A percentile compares a stretch with the other conserved stretches of the same genome.
These are phyloP conservation scores for Colletotrichum orbiculare DNA, from an alignment of 2,329 filamentous ascomycete species.

Conservation along the genomic window DNA sequence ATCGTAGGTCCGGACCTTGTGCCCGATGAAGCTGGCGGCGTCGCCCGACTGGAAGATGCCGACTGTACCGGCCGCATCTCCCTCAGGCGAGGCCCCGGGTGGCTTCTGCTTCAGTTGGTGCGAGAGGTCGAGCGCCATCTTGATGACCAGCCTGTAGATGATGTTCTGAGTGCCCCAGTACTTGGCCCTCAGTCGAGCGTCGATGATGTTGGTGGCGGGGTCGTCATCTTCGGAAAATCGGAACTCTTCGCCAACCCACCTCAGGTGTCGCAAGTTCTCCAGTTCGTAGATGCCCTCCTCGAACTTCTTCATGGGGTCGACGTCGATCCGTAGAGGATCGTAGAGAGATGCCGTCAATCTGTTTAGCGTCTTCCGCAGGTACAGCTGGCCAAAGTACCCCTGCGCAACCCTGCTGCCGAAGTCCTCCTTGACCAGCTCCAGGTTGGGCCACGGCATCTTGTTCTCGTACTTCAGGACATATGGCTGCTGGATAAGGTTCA, in stretches of 20 bases:
- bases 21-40: constrained; percentile 8
- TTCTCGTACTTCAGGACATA: constrained; percentile 71
- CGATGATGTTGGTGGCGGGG: constrained; percentile 80
- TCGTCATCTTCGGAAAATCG: constrained; percentile 74
- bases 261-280: constrained; percentile 43
- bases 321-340: constrained; percentile 50
- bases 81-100: constrained; percentile 39
- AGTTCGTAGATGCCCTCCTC: constrained; percentile 53
- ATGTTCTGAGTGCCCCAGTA: constrained; percentile 95
- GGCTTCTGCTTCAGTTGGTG: constrained; percentile 46
- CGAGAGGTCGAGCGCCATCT: constrained; percentile 64
- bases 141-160: constrained; percentile 82
- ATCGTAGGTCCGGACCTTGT: constrained; percentile 45
- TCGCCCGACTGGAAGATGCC: constrained; percentile 41
- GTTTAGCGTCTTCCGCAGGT: constrained; percentile 73
- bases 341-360: constrained; percentile 68
- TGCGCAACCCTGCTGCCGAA: constrained; percentile 62
- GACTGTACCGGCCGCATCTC: constrained; percentile 48
- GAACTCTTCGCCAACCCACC: constrained; percentile 62
- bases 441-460: constrained; percentile 75
- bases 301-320: constrained; percentile 50
- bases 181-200: constrained; percentile 88
- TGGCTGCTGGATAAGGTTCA: constrained; percentile 69
- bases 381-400: constrained; percentile 72
- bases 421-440: constrained; percentile 53